Evolutionary conservation across 1,284 basidiomycete genomes (phyloP).

Genomic region (Sporisorium iseilematis-ciliati): DNA sequence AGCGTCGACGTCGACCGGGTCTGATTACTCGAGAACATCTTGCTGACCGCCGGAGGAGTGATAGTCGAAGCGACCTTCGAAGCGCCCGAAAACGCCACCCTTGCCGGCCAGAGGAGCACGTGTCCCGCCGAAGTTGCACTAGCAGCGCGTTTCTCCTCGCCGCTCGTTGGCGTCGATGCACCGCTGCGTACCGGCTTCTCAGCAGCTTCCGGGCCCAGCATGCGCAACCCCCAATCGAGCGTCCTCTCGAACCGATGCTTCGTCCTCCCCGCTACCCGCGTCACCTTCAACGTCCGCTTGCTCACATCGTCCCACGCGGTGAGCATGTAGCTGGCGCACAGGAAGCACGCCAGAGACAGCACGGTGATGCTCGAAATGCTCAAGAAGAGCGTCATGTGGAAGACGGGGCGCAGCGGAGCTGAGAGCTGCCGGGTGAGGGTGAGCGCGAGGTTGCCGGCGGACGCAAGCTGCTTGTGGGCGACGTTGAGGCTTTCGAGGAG

Average conservation of each 20-base stretch:
- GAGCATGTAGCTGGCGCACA: slow-evolving; percentile 57
- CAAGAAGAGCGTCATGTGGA: slow-evolving; percentile 58
- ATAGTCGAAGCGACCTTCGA: slow-evolving; percentile 22
- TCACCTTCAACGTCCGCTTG: slow-evolving; percentile 40
- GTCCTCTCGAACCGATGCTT: slow-evolving; percentile 38
- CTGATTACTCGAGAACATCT: slow-evolving; percentile 14
- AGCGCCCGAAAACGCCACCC: slow-evolving; percentile 33
- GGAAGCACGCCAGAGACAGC: slow-evolving; percentile 50
- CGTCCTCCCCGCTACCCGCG: slow-evolving; percentile 37
- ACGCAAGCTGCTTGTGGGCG: slow-evolving; percentile 58
- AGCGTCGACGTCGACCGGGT: slow-evolving; percentile 25
- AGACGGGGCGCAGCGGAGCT: slow-evolving; percentile 54
- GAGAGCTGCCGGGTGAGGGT: slow-evolving; percentile 59
- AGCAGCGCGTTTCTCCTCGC: slow-evolving; percentile 12
- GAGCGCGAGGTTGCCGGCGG: slow-evolving; percentile 55
- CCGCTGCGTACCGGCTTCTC: slow-evolving; percentile 4
- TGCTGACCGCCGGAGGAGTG: slow-evolving; percentile 18
- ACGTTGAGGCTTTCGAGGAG: slow-evolving; percentile 53
- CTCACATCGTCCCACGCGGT: slow-evolving; percentile 61
- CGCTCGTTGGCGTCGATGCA: background rate
- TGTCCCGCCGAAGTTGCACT: slow-evolving; percentile 16
- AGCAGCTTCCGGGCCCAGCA: slow-evolving; percentile 32
- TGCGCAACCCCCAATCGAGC: slow-evolving; percentile 46
- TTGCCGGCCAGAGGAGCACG: slow-evolving; percentile 31
- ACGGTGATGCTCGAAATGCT: slow-evolving; percentile 60